Evolutionary conservation across 1,139 yeast species (phyloP).

Genomic region (Groenewaldozyma sp.): DNA sequence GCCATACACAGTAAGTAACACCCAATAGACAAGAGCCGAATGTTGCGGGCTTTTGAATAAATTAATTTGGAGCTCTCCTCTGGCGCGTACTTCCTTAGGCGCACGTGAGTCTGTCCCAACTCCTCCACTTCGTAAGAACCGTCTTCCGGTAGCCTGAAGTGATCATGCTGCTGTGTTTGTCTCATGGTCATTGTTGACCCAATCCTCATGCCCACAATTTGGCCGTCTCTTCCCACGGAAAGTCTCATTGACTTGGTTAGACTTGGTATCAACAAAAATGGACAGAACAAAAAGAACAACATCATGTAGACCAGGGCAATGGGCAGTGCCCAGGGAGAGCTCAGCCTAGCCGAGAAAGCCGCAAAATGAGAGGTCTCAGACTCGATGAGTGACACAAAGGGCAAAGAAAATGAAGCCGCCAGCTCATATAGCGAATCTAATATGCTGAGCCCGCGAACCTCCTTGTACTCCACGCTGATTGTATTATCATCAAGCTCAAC

Average conservation of each 20-base stretch:
- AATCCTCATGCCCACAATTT: not conserved
- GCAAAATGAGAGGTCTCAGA: slow-evolving; percentile 15
- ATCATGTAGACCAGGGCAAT: slow-evolving; percentile 17
- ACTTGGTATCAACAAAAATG: slow-evolving; percentile 14
- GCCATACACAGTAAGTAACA: slow-evolving; percentile 13
- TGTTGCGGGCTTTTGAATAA: slow-evolving; percentile 12
- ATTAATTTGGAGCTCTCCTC: slow-evolving; percentile 11
- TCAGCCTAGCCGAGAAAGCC: slow-evolving; percentile 14
- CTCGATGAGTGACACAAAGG: slow-evolving; percentile 16
- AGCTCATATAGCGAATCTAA: slow-evolving; percentile 12
- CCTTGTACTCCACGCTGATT: not conserved
- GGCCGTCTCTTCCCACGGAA: not conserved
- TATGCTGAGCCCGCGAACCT: not conserved
- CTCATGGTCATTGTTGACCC: not conserved
- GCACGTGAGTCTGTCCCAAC: slow-evolving; percentile 3
- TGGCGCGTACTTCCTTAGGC: slow-evolving; percentile 12
- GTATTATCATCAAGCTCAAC: not conserved
- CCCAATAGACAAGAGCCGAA: slow-evolving; percentile 12
- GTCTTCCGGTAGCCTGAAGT: slow-evolving; percentile 4
- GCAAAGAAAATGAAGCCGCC: slow-evolving; percentile 15
- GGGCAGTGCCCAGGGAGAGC: slow-evolving; percentile 21
- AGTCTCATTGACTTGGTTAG: not conserved
- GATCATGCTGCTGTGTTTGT: not conserved
- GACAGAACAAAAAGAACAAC: slow-evolving; percentile 14
- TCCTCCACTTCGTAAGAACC: slow-evolving; percentile 7